phyloP scores from a whole-genome alignment of 495 filamentous ascomycete species.

The Aspergillus leporis region DNA sequence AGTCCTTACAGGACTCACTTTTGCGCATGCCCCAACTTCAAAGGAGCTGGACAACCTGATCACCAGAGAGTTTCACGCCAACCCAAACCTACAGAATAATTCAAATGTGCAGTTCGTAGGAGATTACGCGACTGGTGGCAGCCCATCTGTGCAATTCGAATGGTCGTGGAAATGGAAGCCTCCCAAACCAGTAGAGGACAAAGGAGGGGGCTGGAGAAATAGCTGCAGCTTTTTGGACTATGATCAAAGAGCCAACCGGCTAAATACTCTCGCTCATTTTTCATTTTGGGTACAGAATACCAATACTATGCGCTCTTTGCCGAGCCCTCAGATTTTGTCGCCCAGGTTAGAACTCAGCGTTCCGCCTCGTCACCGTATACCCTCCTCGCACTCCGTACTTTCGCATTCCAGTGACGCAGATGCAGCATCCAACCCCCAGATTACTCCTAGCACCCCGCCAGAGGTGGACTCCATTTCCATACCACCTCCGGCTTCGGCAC shows the following conservation, averaged over 20 bases:
- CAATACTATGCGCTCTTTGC: constrained; percentile 25
- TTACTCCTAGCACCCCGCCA: constrained; percentile 66
- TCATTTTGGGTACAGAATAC: constrained; percentile 83
- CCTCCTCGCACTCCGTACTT: constrained; percentile 78
- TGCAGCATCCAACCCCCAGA: constrained; percentile 44
- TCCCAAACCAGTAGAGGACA: constrained; percentile 79
- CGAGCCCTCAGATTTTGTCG: constrained; percentile 53
- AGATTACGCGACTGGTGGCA: constrained; percentile 79
- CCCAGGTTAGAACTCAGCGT: constrained; percentile 69
- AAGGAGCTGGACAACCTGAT: constrained; percentile 91
- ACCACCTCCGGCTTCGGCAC: constrained; percentile 35
- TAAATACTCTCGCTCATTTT: constrained; percentile 86
- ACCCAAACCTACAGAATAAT: constrained; percentile 97
- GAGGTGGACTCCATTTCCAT: constrained; percentile 46
- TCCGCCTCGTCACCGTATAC: constrained; percentile 74
- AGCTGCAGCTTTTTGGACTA: constrained; percentile 97
- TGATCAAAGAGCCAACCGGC: constrained; percentile 84
- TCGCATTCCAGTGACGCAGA: constrained; percentile 74
- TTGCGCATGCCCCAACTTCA: constrained; percentile 79
- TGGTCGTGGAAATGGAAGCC: constrained; percentile 98
- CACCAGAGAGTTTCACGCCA: constrained; percentile 92
- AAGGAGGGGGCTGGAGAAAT: constrained; percentile 90
- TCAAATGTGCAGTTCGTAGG: constrained; percentile 91
- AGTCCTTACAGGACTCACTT: constrained; percentile 84
- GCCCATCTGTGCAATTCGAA: constrained; percentile 81